These are phyloP conservation scores for Hysterium pulicare DNA, from an alignment of 2,329 filamentous ascomycete species.

Conservation along the genomic window DNA sequence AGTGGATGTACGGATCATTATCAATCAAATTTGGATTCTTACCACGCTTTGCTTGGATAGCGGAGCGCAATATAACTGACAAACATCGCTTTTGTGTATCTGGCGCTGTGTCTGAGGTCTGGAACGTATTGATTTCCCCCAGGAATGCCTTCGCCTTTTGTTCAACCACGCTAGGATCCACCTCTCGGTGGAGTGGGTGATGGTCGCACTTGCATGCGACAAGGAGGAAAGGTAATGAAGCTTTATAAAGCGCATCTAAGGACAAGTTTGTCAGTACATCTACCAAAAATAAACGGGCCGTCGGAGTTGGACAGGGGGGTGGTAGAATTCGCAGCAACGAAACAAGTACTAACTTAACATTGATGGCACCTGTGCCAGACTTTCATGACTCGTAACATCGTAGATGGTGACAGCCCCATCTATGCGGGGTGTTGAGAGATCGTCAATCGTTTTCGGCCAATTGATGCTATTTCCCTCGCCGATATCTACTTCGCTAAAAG, in stretches of 20 bases:
- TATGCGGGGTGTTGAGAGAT: constrained; percentile 68
- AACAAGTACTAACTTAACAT: constrained; percentile 66
- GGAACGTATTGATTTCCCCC: constrained; percentile 65
- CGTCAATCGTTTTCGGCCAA: constrained; percentile 57
- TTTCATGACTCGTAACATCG: constrained; percentile 77
- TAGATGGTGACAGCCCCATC: constrained; percentile 85
- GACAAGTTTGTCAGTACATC: constrained; percentile 17
- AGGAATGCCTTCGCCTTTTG: constrained; percentile 59
- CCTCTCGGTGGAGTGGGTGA: constrained; percentile 64
- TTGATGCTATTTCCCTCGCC: constrained; percentile 52
- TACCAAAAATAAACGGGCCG: no score
- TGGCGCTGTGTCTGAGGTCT: constrained; percentile 66
- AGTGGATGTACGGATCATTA: constrained; percentile 9
- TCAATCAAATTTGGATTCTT: constrained; percentile 35
- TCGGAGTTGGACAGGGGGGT: no score
- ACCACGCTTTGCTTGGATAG: constrained; percentile 68
- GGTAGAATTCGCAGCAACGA: not conserved
- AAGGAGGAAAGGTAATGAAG: constrained; percentile 71
- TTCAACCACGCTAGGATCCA: constrained; percentile 68
- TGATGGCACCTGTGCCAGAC: constrained; percentile 69
- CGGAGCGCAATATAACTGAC: constrained; percentile 68
- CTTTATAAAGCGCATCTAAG: constrained; percentile 69
- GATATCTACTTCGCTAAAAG: constrained; percentile 51
- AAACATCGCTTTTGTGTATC: constrained; percentile 74
- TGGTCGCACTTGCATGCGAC: constrained; percentile 90